Conservation (phyloP, 495 filamentous ascomycete species). For the Podospora sp. region DNA sequence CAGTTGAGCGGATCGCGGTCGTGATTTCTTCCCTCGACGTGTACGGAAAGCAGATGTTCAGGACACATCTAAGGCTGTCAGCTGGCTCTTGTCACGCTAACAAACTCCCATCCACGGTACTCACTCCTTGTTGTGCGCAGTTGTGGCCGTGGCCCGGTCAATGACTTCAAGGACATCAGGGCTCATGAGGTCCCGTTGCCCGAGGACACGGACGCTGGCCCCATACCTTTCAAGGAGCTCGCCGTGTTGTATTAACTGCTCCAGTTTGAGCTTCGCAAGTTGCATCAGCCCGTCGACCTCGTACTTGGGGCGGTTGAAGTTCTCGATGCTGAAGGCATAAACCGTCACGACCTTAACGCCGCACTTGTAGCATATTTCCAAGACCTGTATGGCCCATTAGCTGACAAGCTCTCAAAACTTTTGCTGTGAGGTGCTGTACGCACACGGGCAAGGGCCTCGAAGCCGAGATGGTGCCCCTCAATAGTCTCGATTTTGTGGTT, state of each 20-base stretch:
- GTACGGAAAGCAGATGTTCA: conserved; percentile 98
- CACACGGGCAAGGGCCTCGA: conserved; percentile 88
- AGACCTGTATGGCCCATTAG: conserved; percentile 58
- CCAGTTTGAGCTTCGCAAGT: conserved; percentile 91
- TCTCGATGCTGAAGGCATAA: conserved; percentile 98
- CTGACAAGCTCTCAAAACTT: neutral
- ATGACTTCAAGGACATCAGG: conserved; percentile 87
- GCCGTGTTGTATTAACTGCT: conserved; percentile 88
- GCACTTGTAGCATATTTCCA: conserved; percentile 96
- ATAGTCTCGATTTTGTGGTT: conserved; percentile 92
- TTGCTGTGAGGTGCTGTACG: conserved; percentile 19
- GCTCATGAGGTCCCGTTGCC: conserved; percentile 76
- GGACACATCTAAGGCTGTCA: conserved; percentile 60
- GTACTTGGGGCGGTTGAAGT: conserved; percentile 97
- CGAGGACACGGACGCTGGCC: conserved; percentile 79
- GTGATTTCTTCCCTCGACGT: conserved; percentile 96
- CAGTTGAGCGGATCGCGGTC: conserved; percentile 82
- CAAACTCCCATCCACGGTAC: neutral
- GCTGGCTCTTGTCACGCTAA: neutral
- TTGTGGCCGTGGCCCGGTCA: conserved; percentile 79
- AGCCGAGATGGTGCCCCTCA: conserved; percentile 95
- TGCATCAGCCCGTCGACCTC: conserved; percentile 98
- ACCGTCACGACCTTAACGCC: conserved; percentile 95
- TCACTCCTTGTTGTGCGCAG: conserved; percentile 73
- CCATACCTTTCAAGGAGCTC: conserved; percentile 93